Percentiles rank a stretch among this genome's conserved stretches.
These are phyloP conservation scores for Ophiocytium majus DNA, from an alignment of 352 stramenopile genomes.

Conservation along the genomic window DNA sequence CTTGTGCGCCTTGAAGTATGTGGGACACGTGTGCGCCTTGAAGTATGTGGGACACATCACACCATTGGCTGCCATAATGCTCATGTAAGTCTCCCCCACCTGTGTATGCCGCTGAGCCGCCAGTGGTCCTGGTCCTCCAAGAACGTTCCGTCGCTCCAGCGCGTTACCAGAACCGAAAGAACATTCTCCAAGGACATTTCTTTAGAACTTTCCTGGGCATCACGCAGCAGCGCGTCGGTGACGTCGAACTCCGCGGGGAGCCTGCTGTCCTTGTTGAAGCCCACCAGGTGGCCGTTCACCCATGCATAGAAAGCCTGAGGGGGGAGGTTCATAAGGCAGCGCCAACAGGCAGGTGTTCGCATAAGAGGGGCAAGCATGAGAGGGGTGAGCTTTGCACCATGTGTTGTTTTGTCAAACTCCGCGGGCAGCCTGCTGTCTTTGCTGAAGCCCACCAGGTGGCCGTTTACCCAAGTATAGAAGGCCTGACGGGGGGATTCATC, in stretches of 20 bases:
- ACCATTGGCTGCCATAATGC: no score
- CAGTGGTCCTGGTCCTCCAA: conserved; percentile 73
- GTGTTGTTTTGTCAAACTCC: conserved; percentile 76
- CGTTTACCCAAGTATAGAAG: conserved; percentile 67
- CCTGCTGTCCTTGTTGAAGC: conserved; percentile 72
- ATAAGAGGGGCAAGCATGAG: no score
- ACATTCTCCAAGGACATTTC: no score
- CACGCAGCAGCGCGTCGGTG: conserved; percentile 56
- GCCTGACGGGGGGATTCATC: no score
- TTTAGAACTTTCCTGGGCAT: neutral
- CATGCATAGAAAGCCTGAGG: conserved; percentile 58
- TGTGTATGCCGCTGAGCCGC: conserved; percentile 51
- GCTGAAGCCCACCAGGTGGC: conserved; percentile 67
- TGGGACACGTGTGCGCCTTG: conserved; percentile 2
- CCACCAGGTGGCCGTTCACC: conserved; percentile 68
- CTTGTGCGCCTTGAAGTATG: conserved; percentile 15
- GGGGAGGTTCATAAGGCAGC: no score
- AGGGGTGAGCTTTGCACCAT: no score
- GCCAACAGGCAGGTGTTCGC: no score
- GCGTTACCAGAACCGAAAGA: conserved; percentile 67
- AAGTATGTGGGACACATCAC: no score
- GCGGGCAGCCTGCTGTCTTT: conserved; percentile 71
- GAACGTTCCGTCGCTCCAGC: conserved; percentile 76
- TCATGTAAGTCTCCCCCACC: conserved; percentile 30
- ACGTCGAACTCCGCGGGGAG: conserved; percentile 73